phyloP scores from a whole-genome alignment of 73 alveolate species.

The Uronychia binucleata region DNA sequence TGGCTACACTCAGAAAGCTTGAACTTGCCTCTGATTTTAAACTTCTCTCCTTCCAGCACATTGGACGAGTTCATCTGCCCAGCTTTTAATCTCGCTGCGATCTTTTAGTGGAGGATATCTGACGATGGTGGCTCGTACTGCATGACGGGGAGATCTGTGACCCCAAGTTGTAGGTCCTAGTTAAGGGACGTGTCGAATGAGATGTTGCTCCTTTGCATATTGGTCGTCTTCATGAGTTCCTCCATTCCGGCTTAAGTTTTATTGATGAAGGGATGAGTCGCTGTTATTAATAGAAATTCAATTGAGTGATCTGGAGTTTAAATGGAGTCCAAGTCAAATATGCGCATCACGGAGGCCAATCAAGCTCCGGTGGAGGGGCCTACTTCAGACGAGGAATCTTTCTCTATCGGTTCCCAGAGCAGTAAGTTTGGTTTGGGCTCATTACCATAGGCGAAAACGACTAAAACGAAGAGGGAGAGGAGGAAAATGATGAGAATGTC shows the following conservation, averaged over 20 bases:
- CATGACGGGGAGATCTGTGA: neutral
- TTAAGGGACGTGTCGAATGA: neutral
- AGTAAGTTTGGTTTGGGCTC: neutral
- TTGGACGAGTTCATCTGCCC: neutral
- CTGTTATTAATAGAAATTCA: neutral
- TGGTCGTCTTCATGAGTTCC: neutral
- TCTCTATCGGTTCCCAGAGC: neutral
- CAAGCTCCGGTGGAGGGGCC: neutral
- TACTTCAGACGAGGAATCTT: neutral
- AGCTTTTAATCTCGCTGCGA: neutral
- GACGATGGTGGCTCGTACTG: neutral
- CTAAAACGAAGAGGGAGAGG: neutral
- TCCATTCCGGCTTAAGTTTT: neutral
- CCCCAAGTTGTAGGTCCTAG: neutral
- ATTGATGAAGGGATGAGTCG: neutral
- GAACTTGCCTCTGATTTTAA: neutral
- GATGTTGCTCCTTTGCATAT: neutral
- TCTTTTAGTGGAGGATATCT: neutral
- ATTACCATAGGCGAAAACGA: neutral
- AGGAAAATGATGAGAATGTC: neutral
- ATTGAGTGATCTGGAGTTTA: neutral
- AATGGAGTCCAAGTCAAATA: neutral
- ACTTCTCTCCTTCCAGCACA: neutral
- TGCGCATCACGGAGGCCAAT: no score
- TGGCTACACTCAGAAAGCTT: neutral